A percentile compares a stretch with the other conserved stretches of the same genome.
Evolutionary conservation across 129 eudicot genomes (phyloP).

Genomic region (Artemisia tridentata): DNA sequence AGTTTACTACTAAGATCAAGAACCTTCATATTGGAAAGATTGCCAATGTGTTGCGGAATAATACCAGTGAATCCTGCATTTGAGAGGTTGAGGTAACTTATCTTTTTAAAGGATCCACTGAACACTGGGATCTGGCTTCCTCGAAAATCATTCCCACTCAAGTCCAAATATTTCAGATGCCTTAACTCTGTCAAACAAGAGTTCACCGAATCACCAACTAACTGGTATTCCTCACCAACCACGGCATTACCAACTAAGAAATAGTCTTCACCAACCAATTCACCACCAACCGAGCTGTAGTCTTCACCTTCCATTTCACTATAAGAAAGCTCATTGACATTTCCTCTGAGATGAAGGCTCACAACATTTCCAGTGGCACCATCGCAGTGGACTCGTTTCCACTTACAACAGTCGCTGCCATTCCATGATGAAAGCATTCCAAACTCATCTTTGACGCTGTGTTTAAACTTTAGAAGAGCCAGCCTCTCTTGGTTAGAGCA

Average conservation of each 20-base stretch:
- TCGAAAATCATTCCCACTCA: conserved; percentile 18
- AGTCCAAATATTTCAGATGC: conserved; percentile 15
- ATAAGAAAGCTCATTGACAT: too few species aligned
- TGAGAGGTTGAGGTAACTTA: conserved; percentile 32
- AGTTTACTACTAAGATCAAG: conserved; percentile 35
- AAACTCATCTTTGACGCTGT: background rate
- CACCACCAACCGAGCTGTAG: too few species aligned
- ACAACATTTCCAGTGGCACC: conserved; percentile 3
- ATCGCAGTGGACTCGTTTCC: conserved; percentile 26
- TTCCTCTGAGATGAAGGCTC: conserved; percentile 7
- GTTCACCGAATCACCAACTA: background rate
- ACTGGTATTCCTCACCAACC: too few species aligned
- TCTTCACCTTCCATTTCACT: too few species aligned
- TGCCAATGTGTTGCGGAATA: conserved; percentile 32
- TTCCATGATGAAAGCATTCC: conserved; percentile 27
- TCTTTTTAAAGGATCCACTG: conserved; percentile 19
- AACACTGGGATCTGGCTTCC: conserved; percentile 4
- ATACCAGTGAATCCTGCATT: background rate
- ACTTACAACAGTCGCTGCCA: conserved; percentile 24
- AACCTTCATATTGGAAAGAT: conserved; percentile 30
- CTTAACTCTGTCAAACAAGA: conserved; percentile 15
- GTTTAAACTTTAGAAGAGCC: conserved; percentile 31
- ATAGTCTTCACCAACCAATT: background rate
- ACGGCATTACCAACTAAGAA: background rate
- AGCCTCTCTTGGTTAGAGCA: conserved; percentile 22